Conservation (phyloP, 164 flowering plant genomes). For the Stephania japonica region DNA sequence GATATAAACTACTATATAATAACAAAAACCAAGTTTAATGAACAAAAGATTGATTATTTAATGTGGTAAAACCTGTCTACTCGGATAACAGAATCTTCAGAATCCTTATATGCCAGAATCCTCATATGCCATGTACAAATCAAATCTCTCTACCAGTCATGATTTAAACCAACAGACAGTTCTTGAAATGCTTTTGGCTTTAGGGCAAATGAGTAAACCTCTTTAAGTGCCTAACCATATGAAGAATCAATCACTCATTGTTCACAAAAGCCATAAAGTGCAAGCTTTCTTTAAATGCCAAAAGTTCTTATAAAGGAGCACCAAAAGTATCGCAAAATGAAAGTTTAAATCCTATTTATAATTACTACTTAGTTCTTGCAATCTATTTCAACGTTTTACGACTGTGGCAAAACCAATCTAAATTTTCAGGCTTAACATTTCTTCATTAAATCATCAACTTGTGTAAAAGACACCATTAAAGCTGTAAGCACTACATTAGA, state of each 20-base stretch:
- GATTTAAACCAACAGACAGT: background rate
- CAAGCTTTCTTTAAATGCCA: background rate
- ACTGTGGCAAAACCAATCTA: background rate
- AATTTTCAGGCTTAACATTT: background rate
- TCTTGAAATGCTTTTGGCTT: background rate
- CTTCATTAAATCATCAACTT: background rate
- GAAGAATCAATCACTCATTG: background rate
- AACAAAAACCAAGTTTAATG: too few species aligned
- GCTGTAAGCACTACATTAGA: background rate
- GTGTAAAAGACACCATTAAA: background rate
- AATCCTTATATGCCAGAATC: background rate
- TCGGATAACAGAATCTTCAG: background rate
- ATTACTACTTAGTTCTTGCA: background rate
- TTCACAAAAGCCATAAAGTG: background rate
- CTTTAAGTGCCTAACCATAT: background rate
- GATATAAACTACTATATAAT: too few species aligned
- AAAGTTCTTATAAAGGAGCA: background rate
- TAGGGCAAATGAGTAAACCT: background rate
- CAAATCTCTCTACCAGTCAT: background rate
- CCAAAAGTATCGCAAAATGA: background rate
- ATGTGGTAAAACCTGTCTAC: background rate
- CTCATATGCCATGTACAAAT: background rate
- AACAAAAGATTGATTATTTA: background rate
- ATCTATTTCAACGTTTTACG: background rate
- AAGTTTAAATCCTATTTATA: background rate